Evolutionary conservation across 2,329 filamentous ascomycete genomes (phyloP).

Genomic region (Neopestalotiopsis rosae): DNA sequence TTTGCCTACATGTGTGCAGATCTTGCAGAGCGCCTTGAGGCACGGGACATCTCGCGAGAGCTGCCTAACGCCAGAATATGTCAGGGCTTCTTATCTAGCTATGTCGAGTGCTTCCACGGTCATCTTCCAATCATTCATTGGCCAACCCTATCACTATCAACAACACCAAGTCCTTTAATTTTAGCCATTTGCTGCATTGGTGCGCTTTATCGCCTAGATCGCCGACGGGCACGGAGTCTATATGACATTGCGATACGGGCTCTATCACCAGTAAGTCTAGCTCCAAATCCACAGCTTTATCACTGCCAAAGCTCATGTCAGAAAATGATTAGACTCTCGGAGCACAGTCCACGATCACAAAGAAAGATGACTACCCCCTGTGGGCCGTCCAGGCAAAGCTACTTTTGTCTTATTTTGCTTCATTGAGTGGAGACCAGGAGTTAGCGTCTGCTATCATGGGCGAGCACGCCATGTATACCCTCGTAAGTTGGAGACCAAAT

Average conservation of each 20-base stretch:
- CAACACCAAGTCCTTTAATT: slow-evolving; percentile 1
- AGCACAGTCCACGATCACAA: not conserved
- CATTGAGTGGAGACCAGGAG: not conserved
- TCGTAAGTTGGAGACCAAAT: not conserved
- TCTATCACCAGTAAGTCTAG: not conserved
- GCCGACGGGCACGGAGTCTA: not conserved
- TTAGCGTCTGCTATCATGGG: not conserved
- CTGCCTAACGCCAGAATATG: not conserved
- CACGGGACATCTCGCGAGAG: not conserved
- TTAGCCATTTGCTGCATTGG: slow-evolving; percentile 4
- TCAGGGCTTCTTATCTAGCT: not conserved
- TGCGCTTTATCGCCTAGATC: slow-evolving; percentile 5
- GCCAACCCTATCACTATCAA: not conserved
- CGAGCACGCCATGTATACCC: not conserved
- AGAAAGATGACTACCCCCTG: not conserved
- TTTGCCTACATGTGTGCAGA: too few relatives aligned
- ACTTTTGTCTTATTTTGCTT: not conserved
- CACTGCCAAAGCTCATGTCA: not conserved
- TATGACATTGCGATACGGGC: not conserved
- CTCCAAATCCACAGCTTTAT: not conserved
- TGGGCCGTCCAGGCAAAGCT: not conserved
- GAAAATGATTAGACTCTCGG: not conserved
- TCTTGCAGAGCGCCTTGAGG: too few relatives aligned
- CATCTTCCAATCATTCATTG: slow-evolving; percentile 3
- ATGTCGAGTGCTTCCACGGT: not conserved